Conservation (phyloP, 257 asterid species). For the Capsicum baccatum region DNA sequence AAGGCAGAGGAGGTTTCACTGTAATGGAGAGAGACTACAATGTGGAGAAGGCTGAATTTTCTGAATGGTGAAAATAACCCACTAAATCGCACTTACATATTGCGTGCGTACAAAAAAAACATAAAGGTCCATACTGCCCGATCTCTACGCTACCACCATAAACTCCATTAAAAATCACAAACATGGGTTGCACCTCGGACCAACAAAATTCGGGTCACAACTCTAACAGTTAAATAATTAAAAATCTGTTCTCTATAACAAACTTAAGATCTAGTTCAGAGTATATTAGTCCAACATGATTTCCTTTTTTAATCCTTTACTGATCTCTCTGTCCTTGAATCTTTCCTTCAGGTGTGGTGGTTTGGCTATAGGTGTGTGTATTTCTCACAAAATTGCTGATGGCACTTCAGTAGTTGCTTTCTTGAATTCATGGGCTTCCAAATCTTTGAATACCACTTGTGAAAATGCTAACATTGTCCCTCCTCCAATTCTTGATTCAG, state of each 20-base stretch:
- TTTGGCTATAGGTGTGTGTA: conserved; percentile 38
- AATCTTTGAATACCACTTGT: background rate
- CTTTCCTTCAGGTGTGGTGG: conserved; percentile 45
- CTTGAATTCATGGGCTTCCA: conserved; percentile 40
- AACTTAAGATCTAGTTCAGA: too few species aligned
- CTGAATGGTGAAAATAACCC: too few species aligned
- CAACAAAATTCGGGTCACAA: too few species aligned
- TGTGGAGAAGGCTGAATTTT: too few species aligned
- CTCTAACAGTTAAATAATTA: background rate
- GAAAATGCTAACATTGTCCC: background rate
- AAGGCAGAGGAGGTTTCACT: too few species aligned
- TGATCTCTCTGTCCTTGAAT: background rate
- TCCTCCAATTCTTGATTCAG: conserved; percentile 30
- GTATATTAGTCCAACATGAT: background rate
- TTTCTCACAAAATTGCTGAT: conserved; percentile 46
- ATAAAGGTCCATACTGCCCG: too few species aligned
- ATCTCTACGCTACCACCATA: too few species aligned
- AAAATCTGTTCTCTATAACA: background rate
- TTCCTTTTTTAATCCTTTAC: background rate
- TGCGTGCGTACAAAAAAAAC: too few species aligned
- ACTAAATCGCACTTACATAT: too few species aligned
- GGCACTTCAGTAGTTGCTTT: conserved; percentile 25
- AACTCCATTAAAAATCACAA: too few species aligned
- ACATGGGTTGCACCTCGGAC: too few species aligned
- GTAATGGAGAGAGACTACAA: too few species aligned